Evolutionary conservation across 148 eudicot genomes (phyloP), one percentile per base, ranked within the genome.

Genomic region (Cornus controversa): DNA sequence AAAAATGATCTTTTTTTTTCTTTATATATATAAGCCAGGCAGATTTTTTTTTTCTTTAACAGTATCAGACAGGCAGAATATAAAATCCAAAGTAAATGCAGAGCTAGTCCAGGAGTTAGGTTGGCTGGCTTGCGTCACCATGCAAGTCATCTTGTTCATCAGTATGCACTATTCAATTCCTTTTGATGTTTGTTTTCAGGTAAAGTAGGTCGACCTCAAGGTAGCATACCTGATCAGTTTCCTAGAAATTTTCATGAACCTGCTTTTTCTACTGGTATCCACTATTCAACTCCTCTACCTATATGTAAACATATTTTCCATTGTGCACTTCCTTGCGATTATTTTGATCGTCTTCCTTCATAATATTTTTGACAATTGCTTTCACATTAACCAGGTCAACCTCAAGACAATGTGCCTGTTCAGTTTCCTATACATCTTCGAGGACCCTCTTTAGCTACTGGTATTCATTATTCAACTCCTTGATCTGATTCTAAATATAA

Each of bases 161-260:
- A 50, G 15, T 50, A 50, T 25, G 23, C 28, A 23, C 2, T 58
- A 5, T 1, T 36, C 22, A 16, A 54, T 24, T 25, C 27, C 11
- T 11, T 27, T 66, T 26, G 24, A 15, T 23, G 8, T 25, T 31
- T 62, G 53, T 25, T 22, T 28, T 57, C 28, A 42, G 66, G 57
- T 57, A 16, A 63, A 5, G 27, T 71, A 65, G 83, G 66, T 63
- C 31, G 14, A 60, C 67, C 75, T 69, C 75, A 40, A 40, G 11
- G 18, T 34, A 47, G 0, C 66, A 25, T 63, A 63, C 66, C 68
- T 27, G 69, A 36, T 25, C 76, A 73, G 23, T 63, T 15, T 63
- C n/a, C 57, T 29, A 24, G 24, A 63, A 60, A 25, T 14, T 24
- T 34, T 74, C 31, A 18, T 8, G n/a, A 66, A 50, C 63, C 79